Percentiles rank a stretch among this genome's conserved stretches.
Conservation (phyloP, 2,329 filamentous ascomycete species). For the Sphaerulina populicola region DNA sequence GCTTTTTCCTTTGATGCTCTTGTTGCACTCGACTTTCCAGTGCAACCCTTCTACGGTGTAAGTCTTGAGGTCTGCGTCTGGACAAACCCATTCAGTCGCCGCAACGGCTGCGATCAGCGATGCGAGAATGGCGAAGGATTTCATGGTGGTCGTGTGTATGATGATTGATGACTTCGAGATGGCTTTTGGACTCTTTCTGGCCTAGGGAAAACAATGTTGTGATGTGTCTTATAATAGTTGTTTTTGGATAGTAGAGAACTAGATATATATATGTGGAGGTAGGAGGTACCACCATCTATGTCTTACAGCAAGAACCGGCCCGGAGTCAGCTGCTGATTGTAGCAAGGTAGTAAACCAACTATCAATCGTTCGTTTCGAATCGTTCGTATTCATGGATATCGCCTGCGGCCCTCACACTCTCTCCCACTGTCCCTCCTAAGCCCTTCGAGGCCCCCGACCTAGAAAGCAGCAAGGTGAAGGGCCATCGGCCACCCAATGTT, state of each 20-base stretch:
- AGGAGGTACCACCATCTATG: no score
- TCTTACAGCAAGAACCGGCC: not conserved
- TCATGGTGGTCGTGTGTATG: not conserved
- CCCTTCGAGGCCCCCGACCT: no score
- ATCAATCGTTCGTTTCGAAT: not conserved
- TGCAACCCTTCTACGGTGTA: constrained; percentile 3
- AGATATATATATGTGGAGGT: no score
- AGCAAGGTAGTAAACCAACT: not conserved
- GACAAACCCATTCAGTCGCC: constrained; percentile 1
- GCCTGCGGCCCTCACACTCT: not conserved
- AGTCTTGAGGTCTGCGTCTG: constrained; percentile 1
- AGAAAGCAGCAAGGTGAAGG: no score
- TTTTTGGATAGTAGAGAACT: no score
- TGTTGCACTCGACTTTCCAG: constrained; percentile 7
- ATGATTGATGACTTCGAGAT: not conserved
- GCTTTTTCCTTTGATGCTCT: constrained; percentile 4
- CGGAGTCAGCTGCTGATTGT: not conserved
- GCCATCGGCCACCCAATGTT: no score
- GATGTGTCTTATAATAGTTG: not conserved
- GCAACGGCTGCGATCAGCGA: not conserved
- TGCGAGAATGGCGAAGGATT: not conserved
- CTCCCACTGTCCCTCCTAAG: not conserved
- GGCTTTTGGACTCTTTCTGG: not conserved
- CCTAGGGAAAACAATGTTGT: not conserved
- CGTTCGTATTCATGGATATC: not conserved